Evolutionary conservation across 129 eudicot species (phyloP), one percentile per base, ranked within the genome.

Genomic region (Escallonia herrerae): DNA sequence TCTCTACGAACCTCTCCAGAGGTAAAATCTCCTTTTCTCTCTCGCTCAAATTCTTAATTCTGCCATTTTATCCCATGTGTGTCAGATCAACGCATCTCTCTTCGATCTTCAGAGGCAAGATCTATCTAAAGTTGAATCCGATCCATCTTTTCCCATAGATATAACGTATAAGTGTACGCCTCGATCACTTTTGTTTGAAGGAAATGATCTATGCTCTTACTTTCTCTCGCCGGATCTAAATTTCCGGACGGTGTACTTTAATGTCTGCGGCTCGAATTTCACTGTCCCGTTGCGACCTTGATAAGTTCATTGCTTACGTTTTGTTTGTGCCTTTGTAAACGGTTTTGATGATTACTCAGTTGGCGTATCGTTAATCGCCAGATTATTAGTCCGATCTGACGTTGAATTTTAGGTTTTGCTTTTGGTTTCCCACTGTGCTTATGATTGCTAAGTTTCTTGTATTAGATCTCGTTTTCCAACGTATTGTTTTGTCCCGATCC

Each of bases 1-100:
- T 45, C 57, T 15, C 48, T 50, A 61, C 52, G 42, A 52, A 14
- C 42, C 53, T 54, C 54, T 52, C 71, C 8, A 53, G 62, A 66
- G 71, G 71, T 66, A 52, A 53, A 22, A 22, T 14, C 55, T 45
- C 7, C 15, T 3, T 53, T 11, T 53, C 61, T 54, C 51, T 53
- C 22, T 8, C 12, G 22, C 43, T 10, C 62, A 11, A 3, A 51
- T 10, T 0, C 5, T 2, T 15, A 43, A 9, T 22, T 4, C 15
- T 45, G 15, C 7, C 46, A 7, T 53, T 5, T 54, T 50, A 9
- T 40, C 5, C 12, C 15, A 6, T 40, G 15, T 8, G 43, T 15
- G 14, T 65, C 5, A 1, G 40, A 40, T 6, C 55, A 48, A 9
- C 4, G n/a, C n/a, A n/a, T n/a, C 2, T 6, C 39, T 49, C 37